Evolutionary conservation across 208 protist genomes (phyloP), one percentile per base, ranked within the genome.

Genomic region (Trypanosoma brucei): DNA sequence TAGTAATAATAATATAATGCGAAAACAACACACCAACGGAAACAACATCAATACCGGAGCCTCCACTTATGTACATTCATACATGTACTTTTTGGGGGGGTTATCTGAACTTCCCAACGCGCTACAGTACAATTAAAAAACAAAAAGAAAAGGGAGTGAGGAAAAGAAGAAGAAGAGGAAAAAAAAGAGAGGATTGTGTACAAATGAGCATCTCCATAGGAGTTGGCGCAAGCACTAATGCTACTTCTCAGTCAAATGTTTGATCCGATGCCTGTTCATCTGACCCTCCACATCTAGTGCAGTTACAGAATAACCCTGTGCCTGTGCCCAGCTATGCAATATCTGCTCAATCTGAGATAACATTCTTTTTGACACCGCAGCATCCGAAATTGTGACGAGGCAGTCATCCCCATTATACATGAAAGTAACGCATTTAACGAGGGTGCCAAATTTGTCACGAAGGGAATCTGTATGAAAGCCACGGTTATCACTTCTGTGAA

Each of bases 361-460:
- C 0, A 1, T 1, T 33, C 2, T 14, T 4, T 37, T 4, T 1
- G 39, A 13, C 5, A 44, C 5, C 31, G 4, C 53, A 30, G 14
- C 31, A 8, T 57, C 36, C 7, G 30, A 33, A 49, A 65, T 62
- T 14, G 44, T 62, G 36, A 72, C 44, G 14, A 72, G 37, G 38
- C 58, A 66, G n/a, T 40, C 8, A 13, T 72, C 67, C 33, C 37
- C 35, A 34, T 56, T 62, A 35, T 59, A 57, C 11, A 66, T 1
- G 57, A 72, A 59, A 3, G 42, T 1, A 40, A 72, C 46, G 53
- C 46, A 30, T 11, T 42, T 42, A 13, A 35, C 42, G n/a, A 51
- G 4, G 34, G 1, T 0, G 3, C 34, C 34, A 2, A 72, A 33
- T 37, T 54, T 46, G 33, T 53, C 30, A 31, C 67, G 58, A 3